phyloP scores from a whole-genome alignment of 768 basidiomycete genomes.

The Suillus occidentalis region DNA sequence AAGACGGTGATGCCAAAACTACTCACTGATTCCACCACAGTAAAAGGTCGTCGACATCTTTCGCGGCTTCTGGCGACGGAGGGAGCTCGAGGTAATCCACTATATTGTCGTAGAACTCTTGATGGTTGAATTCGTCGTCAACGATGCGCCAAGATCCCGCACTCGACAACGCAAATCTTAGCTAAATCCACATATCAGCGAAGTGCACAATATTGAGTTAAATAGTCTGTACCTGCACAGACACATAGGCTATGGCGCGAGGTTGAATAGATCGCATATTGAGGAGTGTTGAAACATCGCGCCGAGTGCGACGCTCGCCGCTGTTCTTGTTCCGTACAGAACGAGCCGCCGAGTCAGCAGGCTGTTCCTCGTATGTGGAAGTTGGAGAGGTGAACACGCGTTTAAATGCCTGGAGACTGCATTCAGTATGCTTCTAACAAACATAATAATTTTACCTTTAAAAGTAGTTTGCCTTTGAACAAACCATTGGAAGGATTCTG shows the following conservation, averaged over 20 bases:
- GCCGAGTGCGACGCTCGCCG: background rate
- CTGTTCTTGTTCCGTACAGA: background rate
- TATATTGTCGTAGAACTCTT: background rate
- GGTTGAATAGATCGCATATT: background rate
- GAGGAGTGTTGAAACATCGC: background rate
- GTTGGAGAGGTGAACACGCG: background rate
- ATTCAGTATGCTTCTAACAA: background rate
- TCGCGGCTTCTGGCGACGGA: background rate
- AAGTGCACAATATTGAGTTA: background rate
- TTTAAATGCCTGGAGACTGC: background rate
- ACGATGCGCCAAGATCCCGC: background rate
- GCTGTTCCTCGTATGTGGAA: background rate
- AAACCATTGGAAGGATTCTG: too few species aligned
- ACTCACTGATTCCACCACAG: constrained; percentile 7
- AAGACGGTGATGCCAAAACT: background rate
- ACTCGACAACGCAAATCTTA: background rate
- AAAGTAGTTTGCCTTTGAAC: too few species aligned
- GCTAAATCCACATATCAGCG: background rate
- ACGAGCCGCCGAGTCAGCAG: background rate
- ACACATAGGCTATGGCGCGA: background rate
- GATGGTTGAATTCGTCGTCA: background rate
- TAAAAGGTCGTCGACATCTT: background rate
- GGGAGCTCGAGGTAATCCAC: background rate
- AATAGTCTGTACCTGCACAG: background rate
- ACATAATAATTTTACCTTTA: too few species aligned